Base-by-base conservation (phyloP, 1,284 basidiomycete species). In the Erythrobasidium hasegawianum region DNA sequence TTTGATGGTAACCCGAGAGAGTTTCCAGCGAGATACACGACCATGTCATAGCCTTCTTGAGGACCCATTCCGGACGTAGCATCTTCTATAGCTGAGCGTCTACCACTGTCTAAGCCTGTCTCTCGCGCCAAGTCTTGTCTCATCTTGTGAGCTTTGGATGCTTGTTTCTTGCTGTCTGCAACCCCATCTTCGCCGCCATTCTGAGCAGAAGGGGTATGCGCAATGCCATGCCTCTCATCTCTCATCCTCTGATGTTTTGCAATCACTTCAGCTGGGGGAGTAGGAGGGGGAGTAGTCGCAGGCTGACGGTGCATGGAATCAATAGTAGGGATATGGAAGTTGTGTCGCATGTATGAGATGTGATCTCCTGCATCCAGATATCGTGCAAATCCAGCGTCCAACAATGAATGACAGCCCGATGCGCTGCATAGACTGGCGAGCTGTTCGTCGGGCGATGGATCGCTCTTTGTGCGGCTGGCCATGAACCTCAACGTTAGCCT, bases 21-120 rank as follows among this genome's bases (percentile, higher is more conserved):
- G 80, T 99, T 98, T 52, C 95, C 96, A 77, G 91, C 96, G 57
- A 99, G 85, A 78, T 98, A 99, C 45, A 87, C 85, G 79, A 61
- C 77, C 76, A 70, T 85, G 83, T 45, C 53, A 24, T 69, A 38
- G 18, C 20, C 39, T 29, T 64, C 61, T 27, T 47, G 16, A 8
- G 43, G 43, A 24, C 43, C 43, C 16, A 47, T 47, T 8, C 22
- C 43, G n/a, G 8, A n/a, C 4, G 33, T 33, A 33, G 33, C 33
- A 11, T 33, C 33, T 33, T 33, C 33, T 33, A 33, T 33, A 33
- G 33, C n/a, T n/a, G n/a, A 33, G 5, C 33, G 33, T 33, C 33
- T 33, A 4, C 33, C 33, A 33, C 33, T 33, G 5, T 33, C 33
- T 33, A 33, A 11, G 4, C 33, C 33, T 5, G 33, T 33, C 33